Base-by-base conservation (phyloP, 2,329 filamentous ascomycete species). In the Tolypocladium paradoxum region DNA sequence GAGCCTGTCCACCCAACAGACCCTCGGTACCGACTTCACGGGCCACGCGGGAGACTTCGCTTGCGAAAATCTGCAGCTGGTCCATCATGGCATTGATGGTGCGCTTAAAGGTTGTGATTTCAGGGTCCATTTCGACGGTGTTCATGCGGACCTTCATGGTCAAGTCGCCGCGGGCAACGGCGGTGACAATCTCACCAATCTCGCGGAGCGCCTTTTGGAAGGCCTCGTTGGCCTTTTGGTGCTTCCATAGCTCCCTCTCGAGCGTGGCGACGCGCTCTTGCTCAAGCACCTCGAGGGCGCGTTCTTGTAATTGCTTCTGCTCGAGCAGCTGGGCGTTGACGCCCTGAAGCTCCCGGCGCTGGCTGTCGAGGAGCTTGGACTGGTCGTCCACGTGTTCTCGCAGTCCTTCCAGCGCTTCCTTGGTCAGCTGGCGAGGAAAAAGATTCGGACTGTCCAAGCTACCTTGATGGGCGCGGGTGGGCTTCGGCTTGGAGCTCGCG, bases 11-110 rank as follows among this genome's bases (percentile, higher is more conserved):
- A 63, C 92, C 92, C 43, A 97, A 83, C 57, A 93, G 86, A 65
- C 92, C 92, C 70, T 97, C 91, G 14, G 92, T 97, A 61, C 92
- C 92, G 75, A 97, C 92, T 71, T 97, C 92, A 68, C 90, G 88
- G 51, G 92, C 92, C 61, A 97, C 85, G 60, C 90, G 87, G 35
- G 92, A 96, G 64, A 97, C 92, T 73, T 97, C 91, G 70, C 89
- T 95, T 59, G 92, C 92, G 70, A 97, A 97, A 55, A 95, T 88
- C 68, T 96, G 91, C 55, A 97, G 79, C 70, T 96, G 92, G 67
- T 97, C 92, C 83, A 97, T 95, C 92, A 97, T 97, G 60, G 88
- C 95, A 69, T 97, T 97, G 74, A 97, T 97, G 57, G 92, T 96
- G 63, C 90, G 85, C 74, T 97, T 97, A 77, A 97, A 97, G 11